phyloP scores from a whole-genome alignment of 2,329 filamentous ascomycete genomes.

The Clonostachys chloroleuca region DNA sequence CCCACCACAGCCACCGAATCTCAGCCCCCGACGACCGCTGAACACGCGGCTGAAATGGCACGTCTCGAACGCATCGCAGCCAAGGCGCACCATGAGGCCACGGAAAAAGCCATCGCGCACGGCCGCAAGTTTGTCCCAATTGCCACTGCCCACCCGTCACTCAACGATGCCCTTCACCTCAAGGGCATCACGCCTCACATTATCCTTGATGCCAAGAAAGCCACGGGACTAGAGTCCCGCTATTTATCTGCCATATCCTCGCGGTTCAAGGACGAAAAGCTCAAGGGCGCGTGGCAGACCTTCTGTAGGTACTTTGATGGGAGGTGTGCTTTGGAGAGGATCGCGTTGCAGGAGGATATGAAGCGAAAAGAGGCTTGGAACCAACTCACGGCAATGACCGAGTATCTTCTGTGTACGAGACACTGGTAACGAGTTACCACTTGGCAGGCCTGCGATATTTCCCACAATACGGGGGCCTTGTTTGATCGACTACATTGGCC shows the following conservation, averaged over 20 bases:
- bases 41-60: slow-evolving; percentile 57
- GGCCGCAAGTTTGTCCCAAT: slow-evolving; percentile 43
- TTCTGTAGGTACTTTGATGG: slow-evolving; percentile 89
- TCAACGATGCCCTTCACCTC: slow-evolving; percentile 54
- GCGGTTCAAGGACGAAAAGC: slow-evolving; percentile 49
- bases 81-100: slow-evolving; percentile 48
- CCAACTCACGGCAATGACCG: slow-evolving; percentile 59
- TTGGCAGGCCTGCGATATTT: too few species aligned
- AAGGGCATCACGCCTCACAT: slow-evolving; percentile 56
- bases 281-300: slow-evolving; percentile 64
- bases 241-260: slow-evolving; percentile 60
- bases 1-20: slow-evolving; percentile 1
- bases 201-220: slow-evolving; percentile 74
- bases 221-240: slow-evolving; percentile 71
- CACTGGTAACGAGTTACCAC: slow-evolving; percentile 53
- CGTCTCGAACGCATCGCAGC: slow-evolving; percentile 54
- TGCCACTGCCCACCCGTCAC: slow-evolving; percentile 48
- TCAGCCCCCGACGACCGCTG: slow-evolving; percentile 34
- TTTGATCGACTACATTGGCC: too few species aligned
- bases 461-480: too few species aligned
- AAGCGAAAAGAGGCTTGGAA: slow-evolving; percentile 80
- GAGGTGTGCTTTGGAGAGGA: slow-evolving; percentile 76
- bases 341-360: slow-evolving; percentile 79
- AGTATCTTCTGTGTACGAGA: slow-evolving; percentile 61
- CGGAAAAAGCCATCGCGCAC: slow-evolving; percentile 52